Conservation (phyloP, 2,329 filamentous ascomycete genomes). For the Stachybotrys chartarum region DNA sequence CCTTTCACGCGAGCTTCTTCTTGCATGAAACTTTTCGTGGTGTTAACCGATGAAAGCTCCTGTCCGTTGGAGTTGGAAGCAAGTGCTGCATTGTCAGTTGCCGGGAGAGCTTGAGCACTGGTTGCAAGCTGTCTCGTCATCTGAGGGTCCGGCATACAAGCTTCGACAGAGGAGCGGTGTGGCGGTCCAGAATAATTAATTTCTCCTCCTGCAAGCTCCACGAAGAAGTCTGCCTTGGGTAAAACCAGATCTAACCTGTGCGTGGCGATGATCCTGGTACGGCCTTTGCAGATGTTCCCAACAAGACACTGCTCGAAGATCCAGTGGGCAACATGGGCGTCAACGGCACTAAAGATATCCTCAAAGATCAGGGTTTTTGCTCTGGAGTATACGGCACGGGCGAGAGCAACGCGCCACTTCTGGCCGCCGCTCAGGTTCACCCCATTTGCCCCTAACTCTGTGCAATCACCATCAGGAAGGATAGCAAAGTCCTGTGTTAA, state of each 20-base stretch:
- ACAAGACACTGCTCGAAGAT: constrained; percentile 71
- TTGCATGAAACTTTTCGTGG: constrained; percentile 52
- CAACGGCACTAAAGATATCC: constrained; percentile 78
- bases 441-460: constrained; percentile 77
- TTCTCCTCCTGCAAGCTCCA: constrained; percentile 63
- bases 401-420: constrained; percentile 75
- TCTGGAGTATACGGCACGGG: constrained; percentile 71
- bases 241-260: constrained; percentile 70
- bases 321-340: constrained; percentile 75
- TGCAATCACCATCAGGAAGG: constrained; percentile 68
- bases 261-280: constrained; percentile 73
- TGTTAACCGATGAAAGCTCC: constrained; percentile 10
- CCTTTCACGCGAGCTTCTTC: constrained; percentile 67
- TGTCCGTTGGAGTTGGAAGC: not conserved
- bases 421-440: constrained; percentile 81
- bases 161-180: not conserved
- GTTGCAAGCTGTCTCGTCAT: not conserved
- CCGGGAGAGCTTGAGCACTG: not conserved
- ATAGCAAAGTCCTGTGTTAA: constrained; percentile 69
- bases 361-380: constrained; percentile 72
- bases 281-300: constrained; percentile 59
- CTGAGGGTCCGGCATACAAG: not conserved
- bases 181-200: constrained; percentile 53
- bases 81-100: not conserved
- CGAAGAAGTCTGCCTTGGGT: constrained; percentile 64